Percentiles rank a stretch among this genome's conserved stretches.
These are phyloP conservation scores for Dalbergia cultrata DNA, from an alignment of 306 rosid genomes.

Conservation along the genomic window DNA sequence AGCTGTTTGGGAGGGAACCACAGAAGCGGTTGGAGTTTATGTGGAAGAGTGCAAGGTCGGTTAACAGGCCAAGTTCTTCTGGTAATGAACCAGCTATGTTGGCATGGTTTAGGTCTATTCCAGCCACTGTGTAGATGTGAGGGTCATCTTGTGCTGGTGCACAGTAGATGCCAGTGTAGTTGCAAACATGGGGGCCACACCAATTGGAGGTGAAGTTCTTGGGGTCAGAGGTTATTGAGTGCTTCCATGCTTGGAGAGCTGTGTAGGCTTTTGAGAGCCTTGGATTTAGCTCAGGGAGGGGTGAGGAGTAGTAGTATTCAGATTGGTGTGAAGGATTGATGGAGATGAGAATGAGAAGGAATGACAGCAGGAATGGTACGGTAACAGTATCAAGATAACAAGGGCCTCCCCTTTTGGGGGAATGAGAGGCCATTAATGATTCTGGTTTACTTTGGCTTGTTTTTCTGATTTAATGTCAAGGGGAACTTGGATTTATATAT, in stretches of 20 bases:
- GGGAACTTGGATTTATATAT: slow-evolving; percentile 50
- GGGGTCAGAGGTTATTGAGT: slow-evolving; percentile 71
- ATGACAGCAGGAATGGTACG: background rate
- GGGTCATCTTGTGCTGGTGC: slow-evolving; percentile 77
- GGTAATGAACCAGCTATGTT: slow-evolving; percentile 72
- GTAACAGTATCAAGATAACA: background rate
- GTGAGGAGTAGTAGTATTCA: slow-evolving; percentile 1
- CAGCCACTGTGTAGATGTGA: slow-evolving; percentile 73
- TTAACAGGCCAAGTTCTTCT: slow-evolving; percentile 74
- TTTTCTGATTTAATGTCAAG: slow-evolving; percentile 16
- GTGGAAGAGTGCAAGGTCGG: slow-evolving; percentile 79
- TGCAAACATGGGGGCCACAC: slow-evolving; percentile 81
- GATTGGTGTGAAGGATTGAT: slow-evolving; percentile 66
- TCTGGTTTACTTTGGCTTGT: background rate
- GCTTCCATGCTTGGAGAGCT: slow-evolving; percentile 93
- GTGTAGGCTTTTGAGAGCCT: slow-evolving; percentile 74
- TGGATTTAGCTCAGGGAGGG: slow-evolving; percentile 59
- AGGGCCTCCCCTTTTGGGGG: slow-evolving; percentile 46
- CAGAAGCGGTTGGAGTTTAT: slow-evolving; percentile 81
- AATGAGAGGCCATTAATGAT: slow-evolving; percentile 41
- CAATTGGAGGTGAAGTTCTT: slow-evolving; percentile 71
- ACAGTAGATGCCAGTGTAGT: slow-evolving; percentile 85
- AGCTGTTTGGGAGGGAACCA: slow-evolving; percentile 67
- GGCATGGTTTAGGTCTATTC: slow-evolving; percentile 87
- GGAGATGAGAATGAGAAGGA: slow-evolving; percentile 43